These are phyloP conservation scores for Saccharum hybrid DNA, from an alignment of 202 grass and related monocot species.

Conservation along the genomic window DNA sequence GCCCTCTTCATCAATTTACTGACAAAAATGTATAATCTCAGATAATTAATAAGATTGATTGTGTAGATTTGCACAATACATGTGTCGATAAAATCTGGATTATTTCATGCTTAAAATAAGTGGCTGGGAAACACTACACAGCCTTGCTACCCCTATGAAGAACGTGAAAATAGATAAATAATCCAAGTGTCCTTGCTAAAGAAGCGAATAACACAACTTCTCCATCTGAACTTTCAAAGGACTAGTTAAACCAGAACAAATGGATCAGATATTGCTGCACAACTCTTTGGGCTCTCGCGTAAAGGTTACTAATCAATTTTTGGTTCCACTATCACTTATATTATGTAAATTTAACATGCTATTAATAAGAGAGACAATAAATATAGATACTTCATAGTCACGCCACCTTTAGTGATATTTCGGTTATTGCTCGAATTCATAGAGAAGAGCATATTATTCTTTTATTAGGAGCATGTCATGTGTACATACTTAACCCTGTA, in stretches of 20 bases:
- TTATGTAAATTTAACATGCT: conserved; percentile 10
- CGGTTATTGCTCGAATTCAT: not conserved
- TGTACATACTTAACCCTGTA: conserved; percentile 21
- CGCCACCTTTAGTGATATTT: not conserved
- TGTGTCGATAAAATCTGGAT: conserved; percentile 18
- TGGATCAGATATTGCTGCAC: not conserved
- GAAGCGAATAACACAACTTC: conserved; percentile 1
- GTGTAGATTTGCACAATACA: conserved; percentile 32
- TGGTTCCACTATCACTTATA: not conserved
- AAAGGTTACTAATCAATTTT: conserved; percentile 21
- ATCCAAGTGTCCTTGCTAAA: conserved; percentile 4
- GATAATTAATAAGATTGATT: conserved; percentile 38
- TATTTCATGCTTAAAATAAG: conserved; percentile 28
- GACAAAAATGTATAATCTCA: conserved; percentile 38
- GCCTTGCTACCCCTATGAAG: not conserved
- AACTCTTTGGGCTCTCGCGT: conserved; percentile 29
- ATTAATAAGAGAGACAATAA: conserved; percentile 9
- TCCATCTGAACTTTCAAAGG: too few species aligned
- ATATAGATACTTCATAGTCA: conserved; percentile 33
- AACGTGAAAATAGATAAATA: not conserved
- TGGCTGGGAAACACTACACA: conserved; percentile 13
- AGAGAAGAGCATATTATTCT: not conserved
- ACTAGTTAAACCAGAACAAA: not conserved
- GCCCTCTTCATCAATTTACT: conserved; percentile 87
- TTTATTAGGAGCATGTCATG: not conserved